These are phyloP conservation scores for Sequoia sempervirens DNA, from an alignment of 75 land plant species.

Conservation along the genomic window DNA sequence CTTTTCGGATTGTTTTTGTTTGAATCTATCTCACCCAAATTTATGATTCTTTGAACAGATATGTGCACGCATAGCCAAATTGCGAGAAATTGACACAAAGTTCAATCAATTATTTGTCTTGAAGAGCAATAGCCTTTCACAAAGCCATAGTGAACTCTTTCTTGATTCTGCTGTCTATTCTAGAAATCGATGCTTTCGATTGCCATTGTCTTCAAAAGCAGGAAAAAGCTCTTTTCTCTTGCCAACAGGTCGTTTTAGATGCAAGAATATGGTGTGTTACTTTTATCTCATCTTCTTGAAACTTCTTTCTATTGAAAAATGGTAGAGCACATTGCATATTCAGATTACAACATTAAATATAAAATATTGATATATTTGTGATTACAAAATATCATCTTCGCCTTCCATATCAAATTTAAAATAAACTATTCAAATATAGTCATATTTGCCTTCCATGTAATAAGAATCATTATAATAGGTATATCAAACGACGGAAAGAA, in stretches of 20 bases:
- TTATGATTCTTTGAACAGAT: constrained; percentile 39
- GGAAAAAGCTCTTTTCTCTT: constrained; percentile 82
- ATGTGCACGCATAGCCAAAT: constrained; percentile 48
- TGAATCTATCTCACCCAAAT: neutral
- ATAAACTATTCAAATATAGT: too few species aligned
- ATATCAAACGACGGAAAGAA: too few species aligned
- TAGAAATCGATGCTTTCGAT: constrained; percentile 90
- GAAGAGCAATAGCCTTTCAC: constrained; percentile 50
- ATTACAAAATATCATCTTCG: too few species aligned
- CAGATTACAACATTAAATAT: too few species aligned
- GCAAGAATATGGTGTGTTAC: constrained; percentile 63
- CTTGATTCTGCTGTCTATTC: constrained; percentile 88
- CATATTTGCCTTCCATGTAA: too few species aligned
- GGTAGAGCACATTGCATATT: too few species aligned
- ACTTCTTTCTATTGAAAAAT: neutral
- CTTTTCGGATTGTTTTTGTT: neutral
- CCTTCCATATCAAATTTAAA: too few species aligned
- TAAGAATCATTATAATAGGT: too few species aligned
- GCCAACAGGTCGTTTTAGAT: constrained; percentile 79
- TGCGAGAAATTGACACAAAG: constrained; percentile 29
- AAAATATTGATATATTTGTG: too few species aligned
- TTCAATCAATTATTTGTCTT: constrained; percentile 49
- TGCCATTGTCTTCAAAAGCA: constrained; percentile 89
- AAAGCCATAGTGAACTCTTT: constrained; percentile 44
- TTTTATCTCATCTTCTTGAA: neutral